Evolutionary conservation across 2,329 filamentous ascomycete species (phyloP).

Genomic region (Zymoseptoria passerinii): DNA sequence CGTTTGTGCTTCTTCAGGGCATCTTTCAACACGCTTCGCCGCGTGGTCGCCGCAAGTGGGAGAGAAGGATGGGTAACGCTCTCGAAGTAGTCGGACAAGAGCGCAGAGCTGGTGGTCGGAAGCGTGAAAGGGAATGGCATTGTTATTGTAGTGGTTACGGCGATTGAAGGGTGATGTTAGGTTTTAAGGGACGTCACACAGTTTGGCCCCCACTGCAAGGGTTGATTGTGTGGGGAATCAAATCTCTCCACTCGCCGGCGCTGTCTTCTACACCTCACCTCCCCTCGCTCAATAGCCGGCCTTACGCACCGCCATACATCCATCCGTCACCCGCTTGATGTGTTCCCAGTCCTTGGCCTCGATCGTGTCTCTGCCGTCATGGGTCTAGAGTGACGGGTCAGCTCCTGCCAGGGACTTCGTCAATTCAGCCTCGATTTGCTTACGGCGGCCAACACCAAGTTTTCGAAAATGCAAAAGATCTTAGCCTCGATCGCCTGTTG

Average conservation of each 20-base stretch:
- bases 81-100: constrained; percentile 67
- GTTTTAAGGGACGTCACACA: not conserved
- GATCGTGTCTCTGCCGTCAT: not conserved
- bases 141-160: not conserved
- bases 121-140: constrained; percentile 90
- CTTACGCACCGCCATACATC: not conserved
- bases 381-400: not conserved
- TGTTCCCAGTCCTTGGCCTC: not conserved
- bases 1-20: constrained; percentile 84
- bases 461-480: not conserved
- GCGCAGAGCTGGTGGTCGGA: constrained; percentile 81
- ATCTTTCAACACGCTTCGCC: constrained; percentile 74
- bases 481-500: not conserved
- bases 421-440: not conserved
- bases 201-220: not conserved
- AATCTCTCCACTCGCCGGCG: not conserved
- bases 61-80: constrained; percentile 84
- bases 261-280: not conserved
- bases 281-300: not conserved
- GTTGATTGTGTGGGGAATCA: not conserved
- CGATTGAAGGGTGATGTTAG: not conserved
- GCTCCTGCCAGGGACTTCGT: not conserved
- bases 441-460: not conserved
- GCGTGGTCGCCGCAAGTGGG: constrained; percentile 70
- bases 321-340: not conserved